Percentiles rank a stretch among this genome's conserved stretches.
phyloP scores from a whole-genome alignment of 2,329 filamentous ascomycete species.

The Colletotrichum zoysiae region DNA sequence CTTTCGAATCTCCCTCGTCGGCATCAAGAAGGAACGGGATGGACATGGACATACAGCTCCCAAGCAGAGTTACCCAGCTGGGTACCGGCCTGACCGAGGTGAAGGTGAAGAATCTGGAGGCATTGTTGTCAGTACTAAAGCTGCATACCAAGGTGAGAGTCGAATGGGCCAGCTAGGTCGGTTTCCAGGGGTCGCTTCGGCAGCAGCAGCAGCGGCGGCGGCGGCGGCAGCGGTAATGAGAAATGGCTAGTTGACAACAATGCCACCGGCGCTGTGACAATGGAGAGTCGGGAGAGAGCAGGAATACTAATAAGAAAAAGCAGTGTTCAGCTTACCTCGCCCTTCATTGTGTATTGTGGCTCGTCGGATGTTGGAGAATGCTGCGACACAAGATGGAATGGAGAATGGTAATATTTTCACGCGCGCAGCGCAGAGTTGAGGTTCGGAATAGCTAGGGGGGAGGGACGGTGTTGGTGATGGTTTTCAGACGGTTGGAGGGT shows the following conservation, averaged over 20 bases:
- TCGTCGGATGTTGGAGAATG: conserved; percentile 42
- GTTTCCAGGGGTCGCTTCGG: conserved; percentile 30
- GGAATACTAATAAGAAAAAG: neutral
- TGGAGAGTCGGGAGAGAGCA: conserved; percentile 7
- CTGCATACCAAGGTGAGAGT: conserved; percentile 18
- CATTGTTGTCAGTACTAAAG: conserved; percentile 25
- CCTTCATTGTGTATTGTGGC: conserved; percentile 63
- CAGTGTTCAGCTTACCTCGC: conserved; percentile 61
- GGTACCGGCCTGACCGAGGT: conserved; percentile 77
- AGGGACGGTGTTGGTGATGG: conserved; percentile 50
- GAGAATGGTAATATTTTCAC: conserved; percentile 46
- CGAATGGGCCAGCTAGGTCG: conserved; percentile 6
- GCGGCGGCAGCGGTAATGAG: conserved; percentile 5
- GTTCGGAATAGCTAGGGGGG: conserved; percentile 46
- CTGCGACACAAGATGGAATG: conserved; percentile 43
- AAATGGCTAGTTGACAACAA: conserved; percentile 31
- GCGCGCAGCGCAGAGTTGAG: conserved; percentile 52
- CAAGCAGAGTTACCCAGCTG: conserved; percentile 82
- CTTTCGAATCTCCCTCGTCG: conserved; percentile 39
- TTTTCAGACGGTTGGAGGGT: conserved; percentile 49
- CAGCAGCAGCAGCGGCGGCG: conserved; percentile 26
- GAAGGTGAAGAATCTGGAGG: conserved; percentile 71
- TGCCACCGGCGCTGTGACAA: neutral
- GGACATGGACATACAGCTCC: conserved; percentile 73
- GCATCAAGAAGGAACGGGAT: conserved; percentile 9